A percentile compares a stretch with the other conserved stretches of the same genome.
Conservation (phyloP, 352 stramenopile genomes). For the Thalassiosira mediterranea region DNA sequence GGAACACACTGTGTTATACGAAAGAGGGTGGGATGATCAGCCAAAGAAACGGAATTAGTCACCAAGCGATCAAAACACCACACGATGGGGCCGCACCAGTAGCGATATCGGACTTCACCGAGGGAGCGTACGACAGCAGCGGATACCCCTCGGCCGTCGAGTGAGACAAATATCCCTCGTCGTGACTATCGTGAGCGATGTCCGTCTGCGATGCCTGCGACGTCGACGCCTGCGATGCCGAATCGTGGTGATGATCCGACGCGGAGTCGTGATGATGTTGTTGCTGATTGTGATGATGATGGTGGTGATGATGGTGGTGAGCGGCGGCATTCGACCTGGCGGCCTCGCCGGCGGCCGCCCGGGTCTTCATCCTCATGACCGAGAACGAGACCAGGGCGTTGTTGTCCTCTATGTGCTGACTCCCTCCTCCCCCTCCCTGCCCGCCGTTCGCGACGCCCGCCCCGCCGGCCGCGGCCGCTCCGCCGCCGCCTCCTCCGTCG, state of each 20-base stretch:
- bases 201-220: conserved; percentile 20
- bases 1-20: conserved; percentile 17
- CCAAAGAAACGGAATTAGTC: not conserved
- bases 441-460: too few species aligned
- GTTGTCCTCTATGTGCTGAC: too few species aligned
- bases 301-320: not conserved
- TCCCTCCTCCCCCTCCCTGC: too few species aligned
- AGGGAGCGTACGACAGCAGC: conserved; percentile 15
- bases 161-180: conserved; percentile 42
- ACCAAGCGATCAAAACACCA: too few species aligned
- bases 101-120: conserved; percentile 31
- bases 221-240: conserved; percentile 10
- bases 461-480: not conserved
- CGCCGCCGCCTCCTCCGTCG: conserved; percentile 2
- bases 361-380: conserved; percentile 13
- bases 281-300: not conserved
- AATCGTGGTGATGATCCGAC: conserved; percentile 17
- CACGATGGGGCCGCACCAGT: too few species aligned
- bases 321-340: not conserved
- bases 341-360: not conserved
- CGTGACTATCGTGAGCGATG: conserved; percentile 21
- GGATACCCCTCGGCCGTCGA: conserved; percentile 33
- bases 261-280: conserved; percentile 3
- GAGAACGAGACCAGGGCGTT: conserved; percentile 19
- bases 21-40: not conserved